Conservation (phyloP, 1,284 basidiomycete species). For the Calocybe gambosa region DNA sequence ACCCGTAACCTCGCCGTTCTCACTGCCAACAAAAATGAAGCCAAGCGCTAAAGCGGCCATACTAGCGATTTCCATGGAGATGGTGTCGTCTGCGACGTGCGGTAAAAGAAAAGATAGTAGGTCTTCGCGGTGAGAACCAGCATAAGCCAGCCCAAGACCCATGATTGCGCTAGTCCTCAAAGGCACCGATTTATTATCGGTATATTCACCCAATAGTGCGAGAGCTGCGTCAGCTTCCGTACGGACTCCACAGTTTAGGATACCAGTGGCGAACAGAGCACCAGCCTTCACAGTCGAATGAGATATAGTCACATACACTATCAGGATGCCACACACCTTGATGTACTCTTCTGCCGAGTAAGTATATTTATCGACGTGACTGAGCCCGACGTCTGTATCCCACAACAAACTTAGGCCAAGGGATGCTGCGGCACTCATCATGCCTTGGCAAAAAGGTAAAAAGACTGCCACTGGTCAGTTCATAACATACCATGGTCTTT, state of each 20-base stretch:
- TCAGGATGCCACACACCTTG: constrained; percentile 48
- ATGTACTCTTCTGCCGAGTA: constrained; percentile 96
- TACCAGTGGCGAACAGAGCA: constrained; percentile 91
- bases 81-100: constrained; percentile 71
- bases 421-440: constrained; percentile 95
- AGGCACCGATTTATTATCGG: constrained; percentile 81
- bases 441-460: constrained; percentile 45
- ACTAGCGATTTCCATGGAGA: constrained; percentile 87
- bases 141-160: constrained; percentile 91
- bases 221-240: constrained; percentile 94
- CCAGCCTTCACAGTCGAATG: constrained; percentile 57
- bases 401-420: constrained; percentile 91
- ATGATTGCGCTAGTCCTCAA: constrained; percentile 88
- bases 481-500: constrained; percentile 81
- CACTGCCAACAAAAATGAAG: constrained; percentile 94
- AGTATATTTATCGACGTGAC: constrained; percentile 96
- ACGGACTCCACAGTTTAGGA: constrained; percentile 86
- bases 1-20: constrained; percentile 89
- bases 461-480: not conserved
- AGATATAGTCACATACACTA: not conserved
- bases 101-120: constrained; percentile 77
- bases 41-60: constrained; percentile 87
- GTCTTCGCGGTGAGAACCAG: constrained; percentile 88
- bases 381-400: constrained; percentile 94
- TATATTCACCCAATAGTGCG: constrained; percentile 87